Evolutionary conservation across 257 asterid species (phyloP).

Genomic region (Haberlea rhodopensis): DNA sequence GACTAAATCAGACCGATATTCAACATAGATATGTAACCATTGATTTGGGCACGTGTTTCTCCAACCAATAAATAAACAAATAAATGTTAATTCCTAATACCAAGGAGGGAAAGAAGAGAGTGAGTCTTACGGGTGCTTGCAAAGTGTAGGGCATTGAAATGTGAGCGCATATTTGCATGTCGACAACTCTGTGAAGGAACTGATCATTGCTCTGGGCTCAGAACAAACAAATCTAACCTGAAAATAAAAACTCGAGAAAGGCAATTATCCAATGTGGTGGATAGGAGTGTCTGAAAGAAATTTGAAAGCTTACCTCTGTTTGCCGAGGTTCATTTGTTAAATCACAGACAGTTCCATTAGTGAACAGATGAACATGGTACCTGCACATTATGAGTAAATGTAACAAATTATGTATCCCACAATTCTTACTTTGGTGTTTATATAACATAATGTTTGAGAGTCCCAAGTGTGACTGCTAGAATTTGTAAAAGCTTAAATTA

Average conservation of each 20-base stretch:
- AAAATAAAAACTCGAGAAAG: slow-evolving; percentile 29
- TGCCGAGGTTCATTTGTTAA: slow-evolving; percentile 89
- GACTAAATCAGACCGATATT: neutral
- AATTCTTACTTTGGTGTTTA: no score
- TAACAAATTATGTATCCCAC: slow-evolving; percentile 15
- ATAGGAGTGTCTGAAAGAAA: slow-evolving; percentile 16
- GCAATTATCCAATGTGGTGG: slow-evolving; percentile 14
- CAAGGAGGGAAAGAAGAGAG: slow-evolving; percentile 26
- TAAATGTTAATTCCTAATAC: no score
- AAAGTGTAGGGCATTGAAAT: slow-evolving; percentile 81
- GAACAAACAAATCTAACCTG: slow-evolving; percentile 98
- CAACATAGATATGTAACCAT: neutral
- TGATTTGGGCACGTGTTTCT: neutral
- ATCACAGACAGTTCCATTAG: slow-evolving; percentile 86
- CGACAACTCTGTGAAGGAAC: slow-evolving; percentile 88
- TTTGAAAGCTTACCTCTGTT: slow-evolving; percentile 62
- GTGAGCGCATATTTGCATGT: slow-evolving; percentile 98
- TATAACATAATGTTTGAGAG: no score
- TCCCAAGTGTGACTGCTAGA: slow-evolving; percentile 4
- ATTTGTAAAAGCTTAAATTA: slow-evolving; percentile 20
- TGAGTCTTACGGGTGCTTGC: slow-evolving; percentile 92
- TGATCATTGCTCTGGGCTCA: slow-evolving; percentile 90
- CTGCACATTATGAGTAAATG: slow-evolving; percentile 38
- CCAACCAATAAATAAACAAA: neutral
- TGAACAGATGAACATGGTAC: slow-evolving; percentile 88